Evolutionary conservation across 192 early-diverging fungal species (phyloP).

Genomic region (Backusella sp.): DNA sequence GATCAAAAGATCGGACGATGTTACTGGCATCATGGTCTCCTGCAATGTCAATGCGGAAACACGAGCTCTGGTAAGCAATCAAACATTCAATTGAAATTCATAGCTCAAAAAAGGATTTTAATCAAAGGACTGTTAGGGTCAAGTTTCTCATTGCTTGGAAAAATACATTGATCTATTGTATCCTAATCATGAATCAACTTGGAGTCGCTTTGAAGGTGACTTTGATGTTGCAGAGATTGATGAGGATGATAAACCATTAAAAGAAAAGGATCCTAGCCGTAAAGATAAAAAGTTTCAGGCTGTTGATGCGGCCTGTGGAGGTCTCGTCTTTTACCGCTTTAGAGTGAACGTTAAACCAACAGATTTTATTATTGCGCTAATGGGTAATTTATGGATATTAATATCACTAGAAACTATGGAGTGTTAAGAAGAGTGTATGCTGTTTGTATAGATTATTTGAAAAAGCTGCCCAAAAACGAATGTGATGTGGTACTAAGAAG

Average conservation of each 20-base stretch:
- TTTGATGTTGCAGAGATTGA: constrained; percentile 28
- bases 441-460: constrained; percentile 22
- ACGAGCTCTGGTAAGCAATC: constrained; percentile 28
- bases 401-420: no score
- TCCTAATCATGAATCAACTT: constrained; percentile 23
- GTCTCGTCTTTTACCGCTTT: constrained; percentile 47
- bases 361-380: constrained; percentile 38
- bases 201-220: constrained; percentile 28
- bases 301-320: constrained; percentile 49
- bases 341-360: constrained; percentile 41
- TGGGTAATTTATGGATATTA: constrained; percentile 28
- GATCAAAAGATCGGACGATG: constrained; percentile 28
- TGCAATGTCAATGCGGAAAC: constrained; percentile 32
- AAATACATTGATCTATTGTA: constrained; percentile 26
- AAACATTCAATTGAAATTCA: neutral
- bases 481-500: constrained; percentile 7
- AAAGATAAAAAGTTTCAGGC: constrained; percentile 42
- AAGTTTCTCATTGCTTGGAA: constrained; percentile 27
- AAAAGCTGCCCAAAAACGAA: constrained; percentile 15
- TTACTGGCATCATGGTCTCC: constrained; percentile 29
- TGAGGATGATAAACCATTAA: neutral
- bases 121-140: constrained; percentile 10
- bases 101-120: neutral
- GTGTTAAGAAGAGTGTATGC: no score
- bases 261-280: neutral